Evolutionary conservation across 2,329 filamentous ascomycete genomes (phyloP), one percentile per base, ranked within the genome.

Genomic region (Coleophoma cylindrospora): DNA sequence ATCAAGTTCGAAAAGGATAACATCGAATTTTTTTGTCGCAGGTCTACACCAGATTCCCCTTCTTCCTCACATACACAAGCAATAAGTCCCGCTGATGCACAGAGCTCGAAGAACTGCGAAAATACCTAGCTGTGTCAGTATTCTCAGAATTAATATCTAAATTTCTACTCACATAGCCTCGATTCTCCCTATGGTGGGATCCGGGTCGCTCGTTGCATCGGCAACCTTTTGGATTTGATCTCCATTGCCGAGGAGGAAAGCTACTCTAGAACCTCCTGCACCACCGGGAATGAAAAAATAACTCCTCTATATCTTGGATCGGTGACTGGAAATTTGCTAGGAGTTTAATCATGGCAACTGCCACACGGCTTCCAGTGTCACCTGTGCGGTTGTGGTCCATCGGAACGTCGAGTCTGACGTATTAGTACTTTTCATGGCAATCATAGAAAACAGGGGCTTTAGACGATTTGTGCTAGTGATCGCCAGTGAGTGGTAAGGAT

Each of bases 371-470:
- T 48, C 58, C 27, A 34, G 61, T 43, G 50, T 60, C 54, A 17
- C 59, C 58, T 6, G 55, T 58, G 11, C 32, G 22, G 34, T 68
- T 66, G 61, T 65, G 70, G 55, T 66, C 67, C 45, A 75, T 58
- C 1, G 73, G 73, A 3, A 74, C 58, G 32, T 68, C 58, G 7
- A 76, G 59, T n/a, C 67, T 60, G 4, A 72, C 70, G 51, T 73
- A 75, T 50, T 68, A 55, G 43, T 64, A 66, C 11, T 57, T 57
- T 15, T 52, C 60, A 50, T 64, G 72, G 60, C 72, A 74, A 10
- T 54, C 50, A 5, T 51, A 46, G 48, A 63, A 69, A 8, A 56
- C 36, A 5, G 68, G 57, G 17, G 55, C 15, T 15, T 43, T 45
- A 2, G 51, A 49, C 9, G 55, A 55, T 2, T 32, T n/a, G 22